Base-by-base conservation (phyloP, 768 basidiomycete genomes). In the Tubosaeta brunneosetosa region DNA sequence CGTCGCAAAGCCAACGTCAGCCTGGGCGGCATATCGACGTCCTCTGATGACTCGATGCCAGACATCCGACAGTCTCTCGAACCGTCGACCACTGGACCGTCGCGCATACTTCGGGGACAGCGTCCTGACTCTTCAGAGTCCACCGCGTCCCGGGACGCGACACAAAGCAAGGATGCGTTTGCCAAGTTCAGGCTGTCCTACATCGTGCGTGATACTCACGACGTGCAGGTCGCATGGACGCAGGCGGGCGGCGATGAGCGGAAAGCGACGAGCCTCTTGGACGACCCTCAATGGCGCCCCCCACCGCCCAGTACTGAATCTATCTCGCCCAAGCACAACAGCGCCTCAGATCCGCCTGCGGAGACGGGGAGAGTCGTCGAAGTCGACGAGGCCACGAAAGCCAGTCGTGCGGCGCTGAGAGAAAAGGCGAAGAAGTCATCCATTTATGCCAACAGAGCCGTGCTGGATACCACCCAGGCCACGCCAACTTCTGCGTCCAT, bases 351-450 rank as follows among this genome's bases (percentile, higher is more conserved):
- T 14, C 51, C 62, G 10, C 44, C 64, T 46, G 37, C 44, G 38
- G 53, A 82, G 42, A 71, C 77, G 5, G 87, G 88, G 29, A 76
- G 85, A 42, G 84, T 89, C 31, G 81, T 76, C 53, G 88, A 88
- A 64, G 65, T 88, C 25, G 86, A 88, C 36, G 85, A 89, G 55
- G 86, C 83, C n/a, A 77, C 74, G 37, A 83, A 82, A 58, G 86
- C 84, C 2, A 80, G 76, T 56, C 77, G 84, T 54, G 80, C 77
- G 17, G 83, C 85, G 32, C 76, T 75, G 52, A 84, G 76, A 63
- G 87, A 89, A 70, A 84, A 88, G 67, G 87, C 84, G 19, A 90
- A 86, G 68, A 85, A 81, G 62, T 91, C 89, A n/a, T 77, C 83
- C 66, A 91, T 91, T 46, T 91, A 91, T 58, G 84, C 85, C 38